Conservation (phyloP, 2,329 filamentous ascomycete genomes). For the Monilinia aucupariae region DNA sequence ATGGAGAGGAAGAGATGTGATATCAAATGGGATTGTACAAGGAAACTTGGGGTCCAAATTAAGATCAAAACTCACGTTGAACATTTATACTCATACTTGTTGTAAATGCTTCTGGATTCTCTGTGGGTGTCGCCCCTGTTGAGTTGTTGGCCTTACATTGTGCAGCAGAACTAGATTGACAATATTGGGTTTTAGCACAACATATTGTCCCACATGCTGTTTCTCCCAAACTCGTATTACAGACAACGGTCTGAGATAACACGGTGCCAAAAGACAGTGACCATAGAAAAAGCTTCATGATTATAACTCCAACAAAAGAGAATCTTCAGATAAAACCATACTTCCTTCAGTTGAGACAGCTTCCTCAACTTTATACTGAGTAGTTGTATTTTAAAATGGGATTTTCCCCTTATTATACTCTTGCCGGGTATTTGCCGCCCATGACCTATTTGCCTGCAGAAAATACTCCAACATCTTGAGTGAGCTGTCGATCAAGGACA, state of each 20-base stretch:
- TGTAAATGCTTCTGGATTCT: slow-evolving; percentile 22
- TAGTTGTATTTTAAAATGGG: background rate
- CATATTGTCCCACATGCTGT: background rate
- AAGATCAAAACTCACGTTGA: slow-evolving; percentile 9
- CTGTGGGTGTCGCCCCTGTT: background rate
- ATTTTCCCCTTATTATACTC: background rate
- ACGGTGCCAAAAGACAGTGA: background rate
- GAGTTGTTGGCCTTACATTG: background rate
- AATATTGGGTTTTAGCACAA: background rate
- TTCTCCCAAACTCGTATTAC: background rate
- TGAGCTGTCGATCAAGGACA: background rate
- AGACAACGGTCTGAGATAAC: background rate
- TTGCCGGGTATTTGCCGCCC: background rate
- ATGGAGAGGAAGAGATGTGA: background rate
- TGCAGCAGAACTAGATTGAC: background rate
- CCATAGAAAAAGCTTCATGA: slow-evolving; percentile 11
- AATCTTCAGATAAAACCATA: background rate
- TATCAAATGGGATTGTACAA: background rate
- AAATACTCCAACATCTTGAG: background rate
- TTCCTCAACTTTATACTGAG: background rate
- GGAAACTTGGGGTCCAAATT: background rate
- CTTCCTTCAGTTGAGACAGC: background rate
- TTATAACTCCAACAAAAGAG: background rate
- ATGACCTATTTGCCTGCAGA: background rate
- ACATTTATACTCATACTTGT: slow-evolving; percentile 21